Percentiles rank a stretch among this genome's conserved stretches.
These are phyloP conservation scores for Dothistroma septosporum DNA, from an alignment of 2,329 filamentous ascomycete species.

Conservation along the genomic window DNA sequence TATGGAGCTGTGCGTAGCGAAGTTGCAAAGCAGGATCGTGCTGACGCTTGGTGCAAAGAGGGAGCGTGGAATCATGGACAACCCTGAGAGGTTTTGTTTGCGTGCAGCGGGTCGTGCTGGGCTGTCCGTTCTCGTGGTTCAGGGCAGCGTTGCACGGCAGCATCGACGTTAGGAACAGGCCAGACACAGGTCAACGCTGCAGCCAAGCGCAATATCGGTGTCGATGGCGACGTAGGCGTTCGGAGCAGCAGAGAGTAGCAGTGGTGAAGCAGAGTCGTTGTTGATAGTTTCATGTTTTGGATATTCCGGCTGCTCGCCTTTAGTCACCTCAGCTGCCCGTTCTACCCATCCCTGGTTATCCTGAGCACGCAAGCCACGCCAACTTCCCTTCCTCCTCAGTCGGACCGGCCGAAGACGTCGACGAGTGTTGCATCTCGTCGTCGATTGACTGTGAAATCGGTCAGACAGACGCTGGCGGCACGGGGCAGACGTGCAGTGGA, in stretches of 20 bases:
- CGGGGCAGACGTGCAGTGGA: not conserved
- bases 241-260: constrained; percentile 2
- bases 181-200: constrained; percentile 17
- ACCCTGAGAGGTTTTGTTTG: constrained; percentile 15
- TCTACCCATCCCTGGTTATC: not conserved
- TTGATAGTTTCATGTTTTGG: not conserved
- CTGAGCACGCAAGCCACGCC: not conserved
- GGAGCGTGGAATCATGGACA: not conserved
- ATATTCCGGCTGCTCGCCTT: not conserved
- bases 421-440: not conserved
- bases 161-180: constrained; percentile 9
- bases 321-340: constrained; percentile 1
- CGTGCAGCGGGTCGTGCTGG: constrained; percentile 6
- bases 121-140: constrained; percentile 4
- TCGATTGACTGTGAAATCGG: not conserved
- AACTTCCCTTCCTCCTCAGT: not conserved
- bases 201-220: constrained; percentile 15
- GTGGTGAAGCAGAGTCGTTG: constrained; percentile 3
- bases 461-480: not conserved
- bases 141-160: constrained; percentile 12
- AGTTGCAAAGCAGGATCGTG: constrained; percentile 18
- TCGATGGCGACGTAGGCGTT: constrained; percentile 8
- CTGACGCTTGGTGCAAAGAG: constrained; percentile 16
- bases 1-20: constrained; percentile 16
- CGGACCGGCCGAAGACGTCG: not conserved